Evolutionary conservation across 768 basidiomycete genomes (phyloP).

Genomic region (Dioszegia crocea): DNA sequence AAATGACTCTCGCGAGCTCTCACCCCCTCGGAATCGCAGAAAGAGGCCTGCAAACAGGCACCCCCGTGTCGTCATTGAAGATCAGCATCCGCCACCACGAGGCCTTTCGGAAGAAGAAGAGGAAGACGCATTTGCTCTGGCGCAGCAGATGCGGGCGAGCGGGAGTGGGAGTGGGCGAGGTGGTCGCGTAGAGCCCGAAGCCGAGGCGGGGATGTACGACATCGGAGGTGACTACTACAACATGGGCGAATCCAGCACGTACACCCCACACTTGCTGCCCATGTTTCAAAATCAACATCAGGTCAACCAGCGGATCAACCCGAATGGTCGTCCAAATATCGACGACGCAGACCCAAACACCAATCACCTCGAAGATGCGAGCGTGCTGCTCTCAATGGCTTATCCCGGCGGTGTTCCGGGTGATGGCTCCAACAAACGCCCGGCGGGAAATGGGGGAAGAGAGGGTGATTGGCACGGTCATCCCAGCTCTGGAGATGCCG

Average conservation of each 20-base stretch:
- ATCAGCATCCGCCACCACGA: neutral
- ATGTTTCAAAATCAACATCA: constrained; percentile 21
- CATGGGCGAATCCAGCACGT: constrained; percentile 20
- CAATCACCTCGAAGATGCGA: constrained; percentile 47
- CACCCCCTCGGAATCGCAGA: constrained; percentile 16
- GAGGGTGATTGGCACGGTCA: too few relatives aligned
- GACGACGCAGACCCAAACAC: constrained; percentile 4
- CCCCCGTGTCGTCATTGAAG: neutral
- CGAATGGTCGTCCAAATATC: neutral
- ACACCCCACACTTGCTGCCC: constrained; percentile 40
- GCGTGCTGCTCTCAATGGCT: constrained; percentile 46
- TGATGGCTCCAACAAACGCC: neutral
- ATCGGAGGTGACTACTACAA: constrained; percentile 14
- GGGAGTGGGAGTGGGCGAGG: constrained; percentile 27
- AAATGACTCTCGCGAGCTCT: constrained; percentile 30
- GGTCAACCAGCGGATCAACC: neutral
- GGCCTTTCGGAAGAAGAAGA: constrained; percentile 26
- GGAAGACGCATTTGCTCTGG: constrained; percentile 15
- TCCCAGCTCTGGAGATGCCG: constrained; percentile 21
- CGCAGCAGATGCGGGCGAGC: constrained; percentile 13
- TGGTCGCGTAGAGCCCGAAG: neutral
- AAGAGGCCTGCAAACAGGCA: constrained; percentile 12
- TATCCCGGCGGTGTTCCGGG: constrained; percentile 27
- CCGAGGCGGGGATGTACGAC: constrained; percentile 3
- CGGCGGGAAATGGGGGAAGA: constrained; percentile 27